Evolutionary conservation across 192 early-diverging fungal species (phyloP).

Genomic region (Podila horticola): DNA sequence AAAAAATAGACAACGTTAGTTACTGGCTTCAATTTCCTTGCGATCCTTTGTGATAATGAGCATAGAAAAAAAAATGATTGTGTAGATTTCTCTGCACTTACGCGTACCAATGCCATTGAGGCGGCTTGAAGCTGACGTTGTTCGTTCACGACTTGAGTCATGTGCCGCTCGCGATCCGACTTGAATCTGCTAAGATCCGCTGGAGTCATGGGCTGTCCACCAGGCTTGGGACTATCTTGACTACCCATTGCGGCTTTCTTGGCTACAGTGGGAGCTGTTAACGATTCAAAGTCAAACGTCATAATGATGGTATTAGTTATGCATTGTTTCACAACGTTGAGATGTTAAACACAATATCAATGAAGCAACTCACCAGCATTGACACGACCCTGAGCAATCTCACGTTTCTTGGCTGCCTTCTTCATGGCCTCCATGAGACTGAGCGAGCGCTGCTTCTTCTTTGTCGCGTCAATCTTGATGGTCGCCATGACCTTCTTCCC

Average conservation of each 20-base stretch:
- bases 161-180: constrained; percentile 59
- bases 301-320: not conserved
- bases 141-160: constrained; percentile 59
- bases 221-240: constrained; percentile 46
- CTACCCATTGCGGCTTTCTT: constrained; percentile 53
- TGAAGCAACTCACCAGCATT: constrained; percentile 24
- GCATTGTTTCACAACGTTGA: too few species aligned
- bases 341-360: not conserved
- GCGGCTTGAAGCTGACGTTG: constrained; percentile 59
- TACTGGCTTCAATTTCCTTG: not conserved
- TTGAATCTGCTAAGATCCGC: constrained; percentile 66
- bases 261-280: constrained; percentile 46
- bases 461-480: constrained; percentile 54
- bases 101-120: constrained; percentile 54
- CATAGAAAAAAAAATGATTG: not conserved
- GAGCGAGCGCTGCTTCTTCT: constrained; percentile 61
- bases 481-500: constrained; percentile 41
- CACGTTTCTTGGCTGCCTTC: constrained; percentile 66
- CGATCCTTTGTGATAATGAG: not conserved
- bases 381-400: constrained; percentile 46
- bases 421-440: constrained; percentile 71
- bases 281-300: not conserved
- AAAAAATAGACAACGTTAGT: not conserved
- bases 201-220: constrained; percentile 51
- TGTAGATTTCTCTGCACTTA: constrained; percentile 19